Percentiles rank a stretch among this genome's conserved stretches.
phyloP scores from a whole-genome alignment of 208 protist genomes.

The Zelonia costaricensis region DNA sequence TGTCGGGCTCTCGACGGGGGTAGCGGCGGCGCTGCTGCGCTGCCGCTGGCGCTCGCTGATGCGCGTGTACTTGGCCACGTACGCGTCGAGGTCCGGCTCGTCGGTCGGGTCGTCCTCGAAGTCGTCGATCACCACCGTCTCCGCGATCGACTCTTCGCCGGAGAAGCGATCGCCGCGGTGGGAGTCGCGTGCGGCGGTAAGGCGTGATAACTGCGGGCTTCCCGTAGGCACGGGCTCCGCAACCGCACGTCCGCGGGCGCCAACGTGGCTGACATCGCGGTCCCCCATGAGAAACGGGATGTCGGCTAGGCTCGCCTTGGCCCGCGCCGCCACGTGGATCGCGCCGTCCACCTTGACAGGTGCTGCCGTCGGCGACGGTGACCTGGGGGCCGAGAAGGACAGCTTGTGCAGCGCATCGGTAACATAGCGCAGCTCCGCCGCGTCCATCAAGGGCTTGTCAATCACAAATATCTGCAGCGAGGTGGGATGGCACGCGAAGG shows the following conservation, averaged over 20 bases:
- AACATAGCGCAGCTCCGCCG: slow-evolving; percentile 15
- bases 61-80: slow-evolving; percentile 22
- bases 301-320: not conserved
- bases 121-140: slow-evolving; percentile 31
- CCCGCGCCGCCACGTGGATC: not conserved
- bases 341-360: not conserved
- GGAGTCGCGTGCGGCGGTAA: no score
- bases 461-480: slow-evolving; percentile 67
- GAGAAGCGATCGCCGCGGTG: not conserved
- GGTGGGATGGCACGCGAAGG: slow-evolving; percentile 14
- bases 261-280: not conserved
- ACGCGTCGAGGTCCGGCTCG: slow-evolving; percentile 19
- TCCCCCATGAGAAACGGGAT: not conserved
- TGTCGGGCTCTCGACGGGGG: not conserved
- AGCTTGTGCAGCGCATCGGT: slow-evolving; percentile 18
- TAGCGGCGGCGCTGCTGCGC: not conserved
- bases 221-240: not conserved
- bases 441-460: slow-evolving; percentile 49
- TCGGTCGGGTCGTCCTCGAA: slow-evolving; percentile 15
- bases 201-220: not conserved
- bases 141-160: slow-evolving; percentile 10
- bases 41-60: slow-evolving; percentile 28
- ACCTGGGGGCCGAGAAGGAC: not conserved
- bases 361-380: no score
- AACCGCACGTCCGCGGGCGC: not conserved